These are phyloP conservation scores for Heterobasidion annosum DNA, from an alignment of 1,284 basidiomycete genomes.

Conservation along the genomic window DNA sequence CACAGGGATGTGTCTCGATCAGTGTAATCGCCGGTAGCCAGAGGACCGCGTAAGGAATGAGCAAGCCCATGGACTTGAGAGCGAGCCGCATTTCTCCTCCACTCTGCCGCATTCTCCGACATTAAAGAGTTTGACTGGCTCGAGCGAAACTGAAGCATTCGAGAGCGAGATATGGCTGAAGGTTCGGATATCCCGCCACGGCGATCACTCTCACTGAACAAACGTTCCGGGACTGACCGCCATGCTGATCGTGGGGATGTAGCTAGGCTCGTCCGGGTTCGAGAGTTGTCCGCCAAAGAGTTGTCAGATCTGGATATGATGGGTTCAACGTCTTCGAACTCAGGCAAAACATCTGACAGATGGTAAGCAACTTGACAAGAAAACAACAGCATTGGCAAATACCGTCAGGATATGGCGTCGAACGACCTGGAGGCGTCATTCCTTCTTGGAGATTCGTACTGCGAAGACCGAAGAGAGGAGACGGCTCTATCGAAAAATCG, in stretches of 20 bases:
- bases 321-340: too few relatives aligned
- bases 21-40: not conserved
- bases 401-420: too few relatives aligned
- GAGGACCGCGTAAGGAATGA: too few relatives aligned
- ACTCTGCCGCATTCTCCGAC: slow-evolving; percentile 4
- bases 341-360: too few relatives aligned
- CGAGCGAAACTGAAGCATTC: not conserved
- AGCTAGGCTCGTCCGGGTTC: not conserved
- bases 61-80: not conserved
- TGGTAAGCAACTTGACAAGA: too few relatives aligned
- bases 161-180: not conserved
- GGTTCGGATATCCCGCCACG: not conserved
- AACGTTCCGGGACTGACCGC: not conserved
- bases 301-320: too few relatives aligned
- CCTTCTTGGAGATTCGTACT: too few relatives aligned
- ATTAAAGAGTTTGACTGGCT: slow-evolving; percentile 3
- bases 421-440: too few relatives aligned
- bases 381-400: too few relatives aligned
- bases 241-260: not conserved
- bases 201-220: not conserved
- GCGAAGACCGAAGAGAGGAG: too few relatives aligned
- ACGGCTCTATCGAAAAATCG: too few relatives aligned
- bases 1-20: not conserved
- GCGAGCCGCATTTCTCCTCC: slow-evolving; percentile 7
- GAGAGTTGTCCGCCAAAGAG: too few relatives aligned